Conservation (phyloP, 2,329 filamentous ascomycete species). For the Fonsecaea monophora region DNA sequence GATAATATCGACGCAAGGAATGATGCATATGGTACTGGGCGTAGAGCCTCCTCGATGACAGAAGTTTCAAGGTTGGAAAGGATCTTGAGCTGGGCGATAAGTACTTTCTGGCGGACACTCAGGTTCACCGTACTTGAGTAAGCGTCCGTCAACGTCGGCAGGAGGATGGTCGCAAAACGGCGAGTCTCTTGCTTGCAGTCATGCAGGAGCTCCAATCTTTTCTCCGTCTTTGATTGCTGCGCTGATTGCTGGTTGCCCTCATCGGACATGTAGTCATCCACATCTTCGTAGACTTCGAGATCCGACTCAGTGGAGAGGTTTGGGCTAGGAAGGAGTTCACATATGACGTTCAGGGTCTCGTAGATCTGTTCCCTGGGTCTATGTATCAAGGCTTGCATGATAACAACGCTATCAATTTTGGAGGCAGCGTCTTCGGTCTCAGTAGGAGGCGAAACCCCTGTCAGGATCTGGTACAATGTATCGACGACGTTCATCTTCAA, state of each 20-base stretch:
- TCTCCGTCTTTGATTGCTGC: conserved; percentile 63
- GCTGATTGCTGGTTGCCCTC: conserved; percentile 27
- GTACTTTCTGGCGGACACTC: conserved; percentile 90
- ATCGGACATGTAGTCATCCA: conserved; percentile 55
- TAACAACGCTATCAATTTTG: conserved; percentile 93
- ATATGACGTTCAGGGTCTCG: conserved; percentile 96
- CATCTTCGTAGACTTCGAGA: conserved; percentile 57
- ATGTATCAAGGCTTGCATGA: conserved; percentile 98
- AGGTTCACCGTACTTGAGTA: conserved; percentile 98
- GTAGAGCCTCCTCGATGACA: conserved; percentile 84
- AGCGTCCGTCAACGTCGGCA: conserved; percentile 93
- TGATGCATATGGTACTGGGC: conserved; percentile 90
- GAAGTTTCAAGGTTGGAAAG: conserved; percentile 87
- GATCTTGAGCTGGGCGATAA: conserved; percentile 97
- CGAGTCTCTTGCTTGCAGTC: conserved; percentile 86
- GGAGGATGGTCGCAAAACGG: conserved; percentile 88
- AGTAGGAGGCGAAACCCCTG: conserved; percentile 87
- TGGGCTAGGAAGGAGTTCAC: conserved; percentile 84
- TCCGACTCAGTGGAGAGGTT: conserved; percentile 61
- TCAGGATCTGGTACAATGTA: conserved; percentile 95
- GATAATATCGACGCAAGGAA: conserved; percentile 94
- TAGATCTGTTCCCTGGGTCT: conserved; percentile 94
- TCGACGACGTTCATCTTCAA: conserved; percentile 97
- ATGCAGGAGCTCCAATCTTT: conserved; percentile 79
- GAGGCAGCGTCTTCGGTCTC: conserved; percentile 77